Conservation (phyloP, 495 filamentous ascomycete genomes). For the Parathielavia hyrcaniae region DNA sequence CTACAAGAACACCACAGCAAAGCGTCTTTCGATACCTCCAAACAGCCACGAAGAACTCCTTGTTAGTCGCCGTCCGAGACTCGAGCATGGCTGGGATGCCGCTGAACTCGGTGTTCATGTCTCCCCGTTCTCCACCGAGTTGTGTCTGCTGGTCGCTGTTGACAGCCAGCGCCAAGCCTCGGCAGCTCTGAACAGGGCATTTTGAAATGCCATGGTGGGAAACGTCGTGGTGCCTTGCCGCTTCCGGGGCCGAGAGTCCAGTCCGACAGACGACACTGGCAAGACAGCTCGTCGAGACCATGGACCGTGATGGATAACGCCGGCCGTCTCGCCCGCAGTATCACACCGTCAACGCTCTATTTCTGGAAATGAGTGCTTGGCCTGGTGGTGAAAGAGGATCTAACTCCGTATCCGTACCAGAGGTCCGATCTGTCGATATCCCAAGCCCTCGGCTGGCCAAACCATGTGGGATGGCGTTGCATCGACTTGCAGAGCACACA, state of each 20-base stretch:
- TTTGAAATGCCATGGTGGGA: too few species aligned
- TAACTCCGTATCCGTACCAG: not conserved
- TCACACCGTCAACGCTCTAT: not conserved
- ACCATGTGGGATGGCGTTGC: constrained; percentile 14
- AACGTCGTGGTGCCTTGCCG: not conserved
- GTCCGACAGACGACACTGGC: not conserved
- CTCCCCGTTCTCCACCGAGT: not conserved
- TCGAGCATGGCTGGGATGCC: not conserved
- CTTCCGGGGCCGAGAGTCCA: not conserved
- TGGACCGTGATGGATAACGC: not conserved
- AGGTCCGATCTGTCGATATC: not conserved
- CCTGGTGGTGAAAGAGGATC: not conserved
- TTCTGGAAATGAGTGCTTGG: not conserved
- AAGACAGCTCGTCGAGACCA: too few species aligned
- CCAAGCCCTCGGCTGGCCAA: constrained; percentile 15
- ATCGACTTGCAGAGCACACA: not conserved
- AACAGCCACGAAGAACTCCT: not conserved
- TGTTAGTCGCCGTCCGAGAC: not conserved
- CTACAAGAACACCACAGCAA: constrained; percentile 20
- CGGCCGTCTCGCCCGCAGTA: not conserved
- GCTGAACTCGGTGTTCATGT: not conserved
- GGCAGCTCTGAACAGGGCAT: not conserved
- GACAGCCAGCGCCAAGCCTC: too few species aligned
- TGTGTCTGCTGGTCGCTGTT: not conserved
- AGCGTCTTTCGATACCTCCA: constrained; percentile 12